Evolutionary conservation across 768 basidiomycete genomes (phyloP).

Genomic region (Royoungia palumana): DNA sequence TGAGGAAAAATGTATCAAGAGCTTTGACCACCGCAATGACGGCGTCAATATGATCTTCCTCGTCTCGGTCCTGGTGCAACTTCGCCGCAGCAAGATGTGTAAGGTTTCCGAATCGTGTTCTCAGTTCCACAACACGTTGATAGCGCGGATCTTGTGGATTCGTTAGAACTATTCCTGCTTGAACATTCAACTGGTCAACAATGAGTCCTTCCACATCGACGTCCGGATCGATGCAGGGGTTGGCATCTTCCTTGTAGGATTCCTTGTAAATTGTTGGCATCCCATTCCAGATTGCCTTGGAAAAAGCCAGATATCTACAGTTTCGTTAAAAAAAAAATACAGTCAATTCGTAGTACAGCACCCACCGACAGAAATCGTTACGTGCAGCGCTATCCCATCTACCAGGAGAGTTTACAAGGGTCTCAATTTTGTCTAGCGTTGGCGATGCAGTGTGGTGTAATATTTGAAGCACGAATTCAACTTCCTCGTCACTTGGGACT

Average conservation of each 20-base stretch:
- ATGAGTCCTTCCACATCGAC: conserved; percentile 69
- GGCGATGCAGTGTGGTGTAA: conserved; percentile 67
- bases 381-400: conserved; percentile 65
- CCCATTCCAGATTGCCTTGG: conserved; percentile 75
- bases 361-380: conserved; percentile 83
- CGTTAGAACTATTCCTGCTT: conserved; percentile 70
- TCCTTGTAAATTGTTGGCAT: conserved; percentile 66
- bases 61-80: conserved; percentile 56
- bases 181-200: conserved; percentile 60
- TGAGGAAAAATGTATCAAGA: conserved; percentile 72
- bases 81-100: conserved; percentile 64
- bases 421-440: conserved; percentile 63
- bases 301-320: conserved; percentile 62
- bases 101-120: conserved; percentile 63
- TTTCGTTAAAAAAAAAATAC: conserved; percentile 1
- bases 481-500: conserved; percentile 52
- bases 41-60: conserved; percentile 85
- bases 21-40: conserved; percentile 69
- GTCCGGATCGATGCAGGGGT: conserved; percentile 57
- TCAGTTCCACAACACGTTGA: conserved; percentile 54
- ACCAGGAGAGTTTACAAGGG: conserved; percentile 47
- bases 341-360: not conserved
- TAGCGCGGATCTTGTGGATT: conserved; percentile 75
- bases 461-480: conserved; percentile 76
- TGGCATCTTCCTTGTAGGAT: conserved; percentile 52